Base-by-base conservation (phyloP, 2,329 filamentous ascomycete species). In the Metarhizium sp. region DNA sequence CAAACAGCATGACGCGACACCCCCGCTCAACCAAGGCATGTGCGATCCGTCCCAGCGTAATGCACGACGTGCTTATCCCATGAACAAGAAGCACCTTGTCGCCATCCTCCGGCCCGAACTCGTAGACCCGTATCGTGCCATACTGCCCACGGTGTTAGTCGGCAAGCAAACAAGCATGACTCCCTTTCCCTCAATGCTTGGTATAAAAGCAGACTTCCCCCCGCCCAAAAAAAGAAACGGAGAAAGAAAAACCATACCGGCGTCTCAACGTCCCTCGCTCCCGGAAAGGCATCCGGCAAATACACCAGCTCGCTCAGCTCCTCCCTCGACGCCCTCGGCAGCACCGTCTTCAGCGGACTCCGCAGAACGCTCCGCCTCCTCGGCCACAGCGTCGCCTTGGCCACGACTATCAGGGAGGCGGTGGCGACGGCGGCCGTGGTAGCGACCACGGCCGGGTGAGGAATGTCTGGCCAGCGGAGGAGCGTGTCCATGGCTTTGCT, bases 1-100 rank as follows among this genome's bases (percentile, higher is more conserved):
- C 79, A 67, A 91, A 94, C 4, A 94, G 75, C 83, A 95, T 85
- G 13, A 95, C 89, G 46, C 90, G 81, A 66, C 84, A 92, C 36
- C 89, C 88, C 52, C 78, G 79, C 43, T 79, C 75, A 2, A 81
- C 88, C 25, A 95, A 76, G 20, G 76, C 78, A 62, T 84, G 75
- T 32, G 89, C 87, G 38, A 95, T 70, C 48, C 78, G 79, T 30
- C 79, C 78, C 16, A 94, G 75, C 1, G 88, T 85, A 62, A 92
- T 80, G 67, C 87, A 90, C 0, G 90, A 87, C 0, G 89, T 95
- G 58, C 85, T 90, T 66, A 95, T 92, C 48, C 90, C 90, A 67
- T 95, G 90, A 8, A 95, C 76, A 38, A 95, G 77, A 16, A 95
- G 70, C 4, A 94, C 84, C 63, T 88, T 92, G 49, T 80, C 78